phyloP scores from a whole-genome alignment of 345 rosid species.

The Syzygium grande region DNA sequence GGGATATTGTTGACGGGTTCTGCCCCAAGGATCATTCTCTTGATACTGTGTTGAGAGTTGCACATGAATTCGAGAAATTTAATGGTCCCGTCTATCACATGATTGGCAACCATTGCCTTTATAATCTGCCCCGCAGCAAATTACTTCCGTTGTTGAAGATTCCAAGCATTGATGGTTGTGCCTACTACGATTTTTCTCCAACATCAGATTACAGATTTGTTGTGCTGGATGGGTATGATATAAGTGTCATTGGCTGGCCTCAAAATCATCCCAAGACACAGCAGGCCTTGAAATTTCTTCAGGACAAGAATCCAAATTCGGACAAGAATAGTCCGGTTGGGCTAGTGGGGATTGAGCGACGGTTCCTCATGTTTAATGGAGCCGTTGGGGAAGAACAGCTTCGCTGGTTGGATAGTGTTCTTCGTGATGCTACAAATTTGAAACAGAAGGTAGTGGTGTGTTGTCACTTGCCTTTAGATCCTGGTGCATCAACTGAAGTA shows the following conservation, averaged over 20 bases:
- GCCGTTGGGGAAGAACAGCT: constrained; percentile 77
- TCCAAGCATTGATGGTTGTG: constrained; percentile 30
- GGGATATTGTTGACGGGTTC: constrained; percentile 79
- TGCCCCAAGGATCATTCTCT: constrained; percentile 73
- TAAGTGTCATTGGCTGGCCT: constrained; percentile 90
- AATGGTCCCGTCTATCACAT: constrained; percentile 68
- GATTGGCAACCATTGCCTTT: constrained; percentile 97
- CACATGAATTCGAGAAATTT: constrained; percentile 49
- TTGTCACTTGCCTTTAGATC: constrained; percentile 79
- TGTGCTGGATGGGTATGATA: constrained; percentile 80
- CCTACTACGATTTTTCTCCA: constrained; percentile 89
- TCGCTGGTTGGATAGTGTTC: constrained; percentile 61
- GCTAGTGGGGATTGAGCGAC: constrained; percentile 52
- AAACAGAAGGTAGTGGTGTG: constrained; percentile 75
- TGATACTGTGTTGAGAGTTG: constrained; percentile 40
- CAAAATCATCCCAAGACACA: constrained; percentile 55
- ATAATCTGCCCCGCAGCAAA: constrained; percentile 76
- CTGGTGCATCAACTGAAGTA: constrained; percentile 34
- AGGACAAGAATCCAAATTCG: constrained; percentile 59
- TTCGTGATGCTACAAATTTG: constrained; percentile 49
- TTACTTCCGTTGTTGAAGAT: constrained; percentile 72
- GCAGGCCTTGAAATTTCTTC: constrained; percentile 60
- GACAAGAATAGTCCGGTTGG: constrained; percentile 85
- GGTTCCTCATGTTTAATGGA: constrained; percentile 90
- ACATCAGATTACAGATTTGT: constrained; percentile 54